phyloP scores from a whole-genome alignment of 2,329 filamentous ascomycete species.

The Eurotiales sp. region DNA sequence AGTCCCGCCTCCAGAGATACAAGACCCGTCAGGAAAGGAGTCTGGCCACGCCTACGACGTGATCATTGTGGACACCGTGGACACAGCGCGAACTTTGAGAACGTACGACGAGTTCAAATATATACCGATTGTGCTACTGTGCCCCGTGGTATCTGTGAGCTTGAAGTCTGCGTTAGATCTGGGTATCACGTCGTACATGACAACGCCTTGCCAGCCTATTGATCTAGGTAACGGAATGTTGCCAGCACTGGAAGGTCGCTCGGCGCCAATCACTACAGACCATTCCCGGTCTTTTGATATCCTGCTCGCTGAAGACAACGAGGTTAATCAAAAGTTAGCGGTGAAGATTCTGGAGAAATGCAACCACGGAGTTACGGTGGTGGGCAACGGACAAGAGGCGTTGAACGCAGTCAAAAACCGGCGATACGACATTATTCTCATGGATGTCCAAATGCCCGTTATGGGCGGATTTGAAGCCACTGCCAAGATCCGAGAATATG shows the following conservation, averaged over 20 bases:
- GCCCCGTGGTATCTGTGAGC: slow-evolving; percentile 80
- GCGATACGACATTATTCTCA: slow-evolving; percentile 93
- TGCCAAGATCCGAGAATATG: slow-evolving; percentile 92
- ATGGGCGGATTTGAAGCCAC: slow-evolving; percentile 99
- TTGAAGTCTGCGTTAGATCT: slow-evolving; percentile 87
- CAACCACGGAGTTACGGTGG: slow-evolving; percentile 63
- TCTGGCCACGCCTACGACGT: slow-evolving; percentile 71
- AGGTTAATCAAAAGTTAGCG: slow-evolving; percentile 87
- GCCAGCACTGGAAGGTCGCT: slow-evolving; percentile 83
- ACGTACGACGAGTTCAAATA: slow-evolving; percentile 90
- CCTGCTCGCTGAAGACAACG: slow-evolving; percentile 87
- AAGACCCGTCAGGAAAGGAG: slow-evolving; percentile 47
- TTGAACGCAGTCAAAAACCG: slow-evolving; percentile 88
- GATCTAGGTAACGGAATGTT: slow-evolving; percentile 92
- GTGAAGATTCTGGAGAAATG: slow-evolving; percentile 96
- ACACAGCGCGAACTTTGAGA: slow-evolving; percentile 74
- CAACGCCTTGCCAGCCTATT: slow-evolving; percentile 83
- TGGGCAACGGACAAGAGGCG: slow-evolving; percentile 90
- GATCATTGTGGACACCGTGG: slow-evolving; percentile 85
- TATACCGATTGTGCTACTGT: slow-evolving; percentile 84
- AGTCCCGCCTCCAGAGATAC: slow-evolving; percentile 50
- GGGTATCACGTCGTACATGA: slow-evolving; percentile 95
- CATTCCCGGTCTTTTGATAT: slow-evolving; percentile 92
- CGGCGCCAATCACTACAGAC: slow-evolving; percentile 82
- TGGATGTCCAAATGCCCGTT: slow-evolving; percentile 99